phyloP scores from a whole-genome alignment of 1,284 basidiomycete species.

The Ganoderma boninense region DNA sequence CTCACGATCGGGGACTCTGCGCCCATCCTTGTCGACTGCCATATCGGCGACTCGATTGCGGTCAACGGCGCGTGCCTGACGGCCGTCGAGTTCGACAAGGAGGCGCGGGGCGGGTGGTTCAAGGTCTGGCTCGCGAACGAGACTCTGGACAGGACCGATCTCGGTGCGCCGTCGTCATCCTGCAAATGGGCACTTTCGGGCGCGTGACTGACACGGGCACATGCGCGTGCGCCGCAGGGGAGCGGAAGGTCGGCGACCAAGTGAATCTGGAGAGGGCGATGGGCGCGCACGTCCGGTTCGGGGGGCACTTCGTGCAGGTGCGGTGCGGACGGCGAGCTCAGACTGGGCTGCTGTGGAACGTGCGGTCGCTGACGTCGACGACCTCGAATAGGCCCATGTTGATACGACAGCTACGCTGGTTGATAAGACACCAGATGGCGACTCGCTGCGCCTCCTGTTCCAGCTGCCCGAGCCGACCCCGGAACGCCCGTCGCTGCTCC shows the following conservation, averaged over 20 bases:
- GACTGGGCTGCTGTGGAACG: background rate
- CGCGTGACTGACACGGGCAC: constrained; percentile 4
- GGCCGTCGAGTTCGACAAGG: constrained; percentile 82
- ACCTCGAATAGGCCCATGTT: constrained; percentile 83
- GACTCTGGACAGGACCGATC: constrained; percentile 90
- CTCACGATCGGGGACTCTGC: constrained; percentile 82
- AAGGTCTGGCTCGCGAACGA: constrained; percentile 96
- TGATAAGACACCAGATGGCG: constrained; percentile 78
- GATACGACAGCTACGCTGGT: constrained; percentile 88
- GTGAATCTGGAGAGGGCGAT: constrained; percentile 97
- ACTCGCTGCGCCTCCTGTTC: constrained; percentile 87
- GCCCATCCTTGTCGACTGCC: constrained; percentile 89
- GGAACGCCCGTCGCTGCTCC: constrained; percentile 73
- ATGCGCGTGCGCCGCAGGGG: constrained; percentile 56
- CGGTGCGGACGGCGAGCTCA: constrained; percentile 27
- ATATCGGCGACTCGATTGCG: constrained; percentile 94
- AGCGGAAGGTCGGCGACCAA: constrained; percentile 80
- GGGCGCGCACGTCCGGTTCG: constrained; percentile 91
- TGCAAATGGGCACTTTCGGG: background rate
- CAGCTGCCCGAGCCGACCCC: constrained; percentile 71
- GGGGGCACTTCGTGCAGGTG: constrained; percentile 98
- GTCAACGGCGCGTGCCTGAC: constrained; percentile 88
- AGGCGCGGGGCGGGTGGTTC: constrained; percentile 79
- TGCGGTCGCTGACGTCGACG: background rate
- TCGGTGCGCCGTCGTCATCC: constrained; percentile 63